These are phyloP conservation scores for Seminavis robusta DNA, from an alignment of 108 stramenopile species.

Conservation along the genomic window DNA sequence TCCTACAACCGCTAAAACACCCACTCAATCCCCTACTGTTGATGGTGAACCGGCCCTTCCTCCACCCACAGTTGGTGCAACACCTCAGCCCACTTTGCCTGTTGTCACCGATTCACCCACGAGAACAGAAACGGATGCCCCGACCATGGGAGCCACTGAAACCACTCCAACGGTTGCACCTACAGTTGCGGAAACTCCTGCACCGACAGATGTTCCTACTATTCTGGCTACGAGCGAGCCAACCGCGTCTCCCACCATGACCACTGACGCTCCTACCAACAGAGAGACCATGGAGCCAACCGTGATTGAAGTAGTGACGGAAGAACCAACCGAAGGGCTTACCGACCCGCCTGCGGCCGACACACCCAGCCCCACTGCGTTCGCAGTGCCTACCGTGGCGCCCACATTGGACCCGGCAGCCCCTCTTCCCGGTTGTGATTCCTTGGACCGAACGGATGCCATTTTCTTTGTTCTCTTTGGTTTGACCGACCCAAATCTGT, in stretches of 20 bases:
- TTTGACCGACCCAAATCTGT: background rate
- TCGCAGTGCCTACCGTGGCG: too few species aligned
- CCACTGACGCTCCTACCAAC: too few species aligned
- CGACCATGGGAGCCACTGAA: background rate
- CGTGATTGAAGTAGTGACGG: slow-evolving; percentile 22
- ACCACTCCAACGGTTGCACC: background rate
- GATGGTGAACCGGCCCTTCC: background rate
- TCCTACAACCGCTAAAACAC: background rate
- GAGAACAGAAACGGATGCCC: background rate
- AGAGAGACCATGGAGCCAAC: too few species aligned
- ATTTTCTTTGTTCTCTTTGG: too few species aligned
- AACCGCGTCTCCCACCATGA: slow-evolving; percentile 11
- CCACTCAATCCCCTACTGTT: background rate
- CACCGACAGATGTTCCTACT: background rate
- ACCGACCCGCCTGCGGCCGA: slow-evolving; percentile 4
- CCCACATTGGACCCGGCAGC: too few species aligned
- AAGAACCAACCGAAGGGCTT: slow-evolving; percentile 16
- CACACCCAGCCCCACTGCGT: too few species aligned
- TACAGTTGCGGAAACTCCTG: too few species aligned
- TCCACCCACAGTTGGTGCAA: slow-evolving; percentile 4
- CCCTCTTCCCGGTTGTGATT: too few species aligned
- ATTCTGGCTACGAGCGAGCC: background rate
- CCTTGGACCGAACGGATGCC: too few species aligned
- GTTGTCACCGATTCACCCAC: background rate
- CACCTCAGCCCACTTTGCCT: background rate